These are phyloP conservation scores for Cladophialophora chaetospira DNA, from an alignment of 2,329 filamentous ascomycete genomes.

Conservation along the genomic window DNA sequence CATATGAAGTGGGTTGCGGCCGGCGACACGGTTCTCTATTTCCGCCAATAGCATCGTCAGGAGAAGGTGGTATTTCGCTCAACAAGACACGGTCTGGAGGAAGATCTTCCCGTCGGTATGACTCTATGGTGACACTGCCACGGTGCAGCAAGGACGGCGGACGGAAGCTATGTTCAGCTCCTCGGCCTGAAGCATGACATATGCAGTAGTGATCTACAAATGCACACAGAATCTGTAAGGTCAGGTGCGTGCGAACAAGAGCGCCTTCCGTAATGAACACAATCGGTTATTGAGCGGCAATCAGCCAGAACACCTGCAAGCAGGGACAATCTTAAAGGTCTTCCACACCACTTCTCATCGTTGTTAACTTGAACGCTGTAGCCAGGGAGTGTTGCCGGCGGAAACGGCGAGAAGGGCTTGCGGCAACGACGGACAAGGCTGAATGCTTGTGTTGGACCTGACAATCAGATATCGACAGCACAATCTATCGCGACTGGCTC, in stretches of 20 bases:
- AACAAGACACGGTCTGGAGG: neutral
- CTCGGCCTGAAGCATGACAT: conserved; percentile 3
- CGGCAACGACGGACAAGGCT: neutral
- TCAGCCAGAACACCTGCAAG: too few species aligned
- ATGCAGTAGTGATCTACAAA: conserved; percentile 15
- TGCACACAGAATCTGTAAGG: neutral
- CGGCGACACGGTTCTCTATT: neutral
- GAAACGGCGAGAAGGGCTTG: neutral
- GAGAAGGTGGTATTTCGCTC: conserved; percentile 6
- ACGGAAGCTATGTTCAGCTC: conserved; percentile 15
- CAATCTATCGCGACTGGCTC: too few species aligned
- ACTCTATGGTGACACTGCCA: conserved; percentile 11
- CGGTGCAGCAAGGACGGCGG: neutral
- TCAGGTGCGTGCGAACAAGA: neutral
- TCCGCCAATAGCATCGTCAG: neutral
- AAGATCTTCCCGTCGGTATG: conserved; percentile 5
- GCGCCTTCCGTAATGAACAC: too few species aligned
- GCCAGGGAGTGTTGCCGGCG: conserved; percentile 3
- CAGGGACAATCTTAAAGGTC: neutral
- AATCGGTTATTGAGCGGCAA: too few species aligned
- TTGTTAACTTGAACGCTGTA: neutral
- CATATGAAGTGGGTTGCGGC: neutral
- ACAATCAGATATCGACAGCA: too few species aligned
- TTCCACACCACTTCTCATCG: neutral
- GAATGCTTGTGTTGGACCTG: too few species aligned